Percentiles rank a stretch among this genome's conserved stretches.
phyloP scores from a whole-genome alignment of 2,329 filamentous ascomycete species.

The Knufia fluminis region DNA sequence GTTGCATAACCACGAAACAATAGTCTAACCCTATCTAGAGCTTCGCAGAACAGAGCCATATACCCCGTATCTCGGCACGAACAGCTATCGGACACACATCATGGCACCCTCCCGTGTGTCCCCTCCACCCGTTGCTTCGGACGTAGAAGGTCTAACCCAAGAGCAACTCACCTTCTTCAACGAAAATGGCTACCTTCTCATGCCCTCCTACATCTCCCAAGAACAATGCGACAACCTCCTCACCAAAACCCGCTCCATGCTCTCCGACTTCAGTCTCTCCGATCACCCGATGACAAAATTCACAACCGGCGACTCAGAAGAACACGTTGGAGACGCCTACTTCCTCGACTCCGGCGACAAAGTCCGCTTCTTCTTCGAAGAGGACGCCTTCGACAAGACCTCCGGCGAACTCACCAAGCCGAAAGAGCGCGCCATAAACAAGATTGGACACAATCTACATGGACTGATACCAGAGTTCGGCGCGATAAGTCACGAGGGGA shows the following conservation, averaged over 20 bases:
- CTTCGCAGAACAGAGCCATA: too few species aligned
- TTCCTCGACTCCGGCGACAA: constrained; percentile 87
- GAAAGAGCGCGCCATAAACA: constrained; percentile 79
- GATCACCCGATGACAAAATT: constrained; percentile 91
- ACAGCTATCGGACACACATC: too few species aligned
- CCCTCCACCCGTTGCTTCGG: neutral
- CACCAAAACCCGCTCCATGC: constrained; percentile 62
- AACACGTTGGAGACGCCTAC: constrained; percentile 87
- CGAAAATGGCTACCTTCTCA: constrained; percentile 79
- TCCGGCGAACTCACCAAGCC: constrained; percentile 61
- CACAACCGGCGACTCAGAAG: constrained; percentile 65
- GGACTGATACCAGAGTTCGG: constrained; percentile 58
- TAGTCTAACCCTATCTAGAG: too few species aligned
- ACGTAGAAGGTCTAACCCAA: constrained; percentile 16
- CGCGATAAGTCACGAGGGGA: constrained; percentile 40
- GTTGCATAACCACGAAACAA: too few species aligned
- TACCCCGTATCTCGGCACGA: too few species aligned
- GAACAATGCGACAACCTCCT: constrained; percentile 49
- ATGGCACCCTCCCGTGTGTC: constrained; percentile 9
- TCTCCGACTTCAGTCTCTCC: constrained; percentile 65
- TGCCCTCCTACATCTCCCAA: constrained; percentile 60
- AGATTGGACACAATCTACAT: constrained; percentile 74
- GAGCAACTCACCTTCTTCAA: constrained; percentile 39
- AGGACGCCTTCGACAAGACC: constrained; percentile 66
- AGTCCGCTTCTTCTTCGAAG: constrained; percentile 93